Conservation (phyloP, 495 filamentous ascomycete species). For the Bryoglossum gracile region DNA sequence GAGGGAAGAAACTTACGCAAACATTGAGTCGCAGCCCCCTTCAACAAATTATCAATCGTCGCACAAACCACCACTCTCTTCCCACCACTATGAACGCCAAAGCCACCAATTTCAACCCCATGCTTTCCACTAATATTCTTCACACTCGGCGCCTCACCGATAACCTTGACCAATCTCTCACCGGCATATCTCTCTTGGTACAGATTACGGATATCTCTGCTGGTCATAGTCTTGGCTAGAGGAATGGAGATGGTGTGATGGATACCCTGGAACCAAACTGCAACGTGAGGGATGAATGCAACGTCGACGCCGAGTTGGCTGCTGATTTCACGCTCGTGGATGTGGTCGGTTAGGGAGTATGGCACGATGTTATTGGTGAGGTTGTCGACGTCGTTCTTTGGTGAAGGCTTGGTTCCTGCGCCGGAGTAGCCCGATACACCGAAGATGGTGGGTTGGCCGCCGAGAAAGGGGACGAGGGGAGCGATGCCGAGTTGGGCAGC, state of each 20-base stretch:
- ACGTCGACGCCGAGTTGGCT: constrained; percentile 67
- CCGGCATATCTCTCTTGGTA: constrained; percentile 96
- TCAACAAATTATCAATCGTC: constrained; percentile 96
- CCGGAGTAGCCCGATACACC: constrained; percentile 95
- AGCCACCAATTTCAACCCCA: constrained; percentile 90
- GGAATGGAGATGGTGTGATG: constrained; percentile 88
- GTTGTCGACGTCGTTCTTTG: constrained; percentile 90
- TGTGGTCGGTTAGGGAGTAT: constrained; percentile 90
- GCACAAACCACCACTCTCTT: constrained; percentile 90
- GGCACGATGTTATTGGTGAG: constrained; percentile 87
- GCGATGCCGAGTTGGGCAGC: constrained; percentile 90
- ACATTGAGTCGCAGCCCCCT: constrained; percentile 95
- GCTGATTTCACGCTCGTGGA: constrained; percentile 90
- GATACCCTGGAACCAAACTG: constrained; percentile 96
- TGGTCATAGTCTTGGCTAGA: constrained; percentile 72
- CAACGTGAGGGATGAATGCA: constrained; percentile 91
- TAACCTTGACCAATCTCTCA: constrained; percentile 87
- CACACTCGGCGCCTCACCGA: constrained; percentile 80
- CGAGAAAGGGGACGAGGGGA: constrained; percentile 71
- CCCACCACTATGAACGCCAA: constrained; percentile 80
- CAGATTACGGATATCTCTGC: constrained; percentile 85
- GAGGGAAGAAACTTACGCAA: constrained; percentile 55
- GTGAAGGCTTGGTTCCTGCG: constrained; percentile 88
- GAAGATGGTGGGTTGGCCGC: constrained; percentile 77
- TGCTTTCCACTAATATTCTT: constrained; percentile 87